phyloP scores from a whole-genome alignment of 2,329 filamentous ascomycete species.

The Calonectria pteridis region DNA sequence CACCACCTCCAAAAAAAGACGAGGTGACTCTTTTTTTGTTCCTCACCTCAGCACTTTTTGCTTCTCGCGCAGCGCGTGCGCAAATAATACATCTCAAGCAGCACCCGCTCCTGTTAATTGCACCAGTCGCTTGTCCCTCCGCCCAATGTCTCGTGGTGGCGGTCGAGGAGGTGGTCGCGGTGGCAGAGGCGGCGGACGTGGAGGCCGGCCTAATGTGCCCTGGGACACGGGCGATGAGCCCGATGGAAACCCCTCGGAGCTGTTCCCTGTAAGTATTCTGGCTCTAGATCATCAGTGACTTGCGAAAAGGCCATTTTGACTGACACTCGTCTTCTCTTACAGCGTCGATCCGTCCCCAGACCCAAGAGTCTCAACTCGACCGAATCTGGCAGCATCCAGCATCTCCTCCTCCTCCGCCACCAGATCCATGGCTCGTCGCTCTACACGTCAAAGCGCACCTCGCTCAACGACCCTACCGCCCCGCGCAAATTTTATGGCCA shows the following conservation, averaged over 20 bases:
- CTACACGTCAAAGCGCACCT: constrained; percentile 67
- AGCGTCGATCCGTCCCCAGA: constrained; percentile 65
- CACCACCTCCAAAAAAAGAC: constrained; percentile 13
- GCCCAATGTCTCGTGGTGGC: constrained; percentile 65
- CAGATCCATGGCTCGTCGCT: constrained; percentile 67
- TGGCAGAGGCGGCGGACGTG: constrained; percentile 61
- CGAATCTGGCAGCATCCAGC: constrained; percentile 62
- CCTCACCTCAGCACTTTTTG: not conserved
- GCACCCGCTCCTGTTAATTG: not conserved
- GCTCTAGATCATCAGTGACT: not conserved
- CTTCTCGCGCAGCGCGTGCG: constrained; percentile 3
- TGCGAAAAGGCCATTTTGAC: not conserved
- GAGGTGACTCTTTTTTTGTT: constrained; percentile 7
- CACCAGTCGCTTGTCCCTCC: not conserved
- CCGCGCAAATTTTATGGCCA: constrained; percentile 64
- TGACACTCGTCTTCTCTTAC: constrained; percentile 7
- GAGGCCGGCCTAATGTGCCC: constrained; percentile 61
- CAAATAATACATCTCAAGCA: not conserved
- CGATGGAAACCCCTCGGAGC: constrained; percentile 69
- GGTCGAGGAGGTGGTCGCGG: constrained; percentile 66
- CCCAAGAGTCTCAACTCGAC: constrained; percentile 57
- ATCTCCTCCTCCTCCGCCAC: constrained; percentile 68
- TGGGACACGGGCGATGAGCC: constrained; percentile 68
- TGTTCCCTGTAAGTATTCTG: constrained; percentile 63
- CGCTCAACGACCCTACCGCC: constrained; percentile 54